phyloP scores from a whole-genome alignment of 768 basidiomycete genomes.

The Trametes punicea region DNA sequence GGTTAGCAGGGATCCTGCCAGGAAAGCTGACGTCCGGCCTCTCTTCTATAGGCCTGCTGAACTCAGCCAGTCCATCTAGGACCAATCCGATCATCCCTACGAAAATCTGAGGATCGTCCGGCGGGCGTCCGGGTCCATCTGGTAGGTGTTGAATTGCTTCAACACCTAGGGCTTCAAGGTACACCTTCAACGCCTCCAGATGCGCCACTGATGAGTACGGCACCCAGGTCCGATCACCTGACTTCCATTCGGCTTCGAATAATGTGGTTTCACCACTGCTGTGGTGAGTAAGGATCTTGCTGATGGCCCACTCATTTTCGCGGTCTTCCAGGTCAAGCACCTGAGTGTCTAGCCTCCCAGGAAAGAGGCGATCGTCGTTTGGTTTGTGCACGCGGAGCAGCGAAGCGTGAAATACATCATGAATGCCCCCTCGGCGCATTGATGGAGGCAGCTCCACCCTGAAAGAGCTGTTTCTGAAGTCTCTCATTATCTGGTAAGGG shows the following conservation, averaged over 20 bases:
- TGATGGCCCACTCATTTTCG: conserved; percentile 27
- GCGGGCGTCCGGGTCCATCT: neutral
- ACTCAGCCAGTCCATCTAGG: no score
- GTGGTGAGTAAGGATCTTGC: conserved; percentile 1
- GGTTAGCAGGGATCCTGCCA: no score
- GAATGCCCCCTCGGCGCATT: conserved; percentile 32
- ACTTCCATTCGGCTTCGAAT: conserved; percentile 5
- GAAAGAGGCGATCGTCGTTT: conserved; percentile 33
- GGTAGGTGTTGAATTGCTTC: neutral
- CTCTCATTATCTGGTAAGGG: conserved; percentile 21
- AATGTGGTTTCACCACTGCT: neutral
- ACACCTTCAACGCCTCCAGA: neutral
- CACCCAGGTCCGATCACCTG: conserved; percentile 8
- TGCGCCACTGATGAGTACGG: neutral
- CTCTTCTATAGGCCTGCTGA: no score
- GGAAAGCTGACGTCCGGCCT: no score
- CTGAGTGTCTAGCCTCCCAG: conserved; percentile 11
- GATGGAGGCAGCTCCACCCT: conserved; percentile 27
- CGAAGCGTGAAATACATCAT: conserved; percentile 32
- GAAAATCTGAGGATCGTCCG: conserved; percentile 8
- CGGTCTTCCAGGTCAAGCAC: conserved; percentile 19
- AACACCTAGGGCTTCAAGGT: conserved; percentile 1
- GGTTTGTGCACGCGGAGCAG: conserved; percentile 31
- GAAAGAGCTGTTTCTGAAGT: conserved; percentile 17
- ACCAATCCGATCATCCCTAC: neutral